A percentile compares a stretch with the other conserved stretches of the same genome.
Conservation (phyloP, 1,284 basidiomycete genomes). For the Cerioporus squamosus region DNA sequence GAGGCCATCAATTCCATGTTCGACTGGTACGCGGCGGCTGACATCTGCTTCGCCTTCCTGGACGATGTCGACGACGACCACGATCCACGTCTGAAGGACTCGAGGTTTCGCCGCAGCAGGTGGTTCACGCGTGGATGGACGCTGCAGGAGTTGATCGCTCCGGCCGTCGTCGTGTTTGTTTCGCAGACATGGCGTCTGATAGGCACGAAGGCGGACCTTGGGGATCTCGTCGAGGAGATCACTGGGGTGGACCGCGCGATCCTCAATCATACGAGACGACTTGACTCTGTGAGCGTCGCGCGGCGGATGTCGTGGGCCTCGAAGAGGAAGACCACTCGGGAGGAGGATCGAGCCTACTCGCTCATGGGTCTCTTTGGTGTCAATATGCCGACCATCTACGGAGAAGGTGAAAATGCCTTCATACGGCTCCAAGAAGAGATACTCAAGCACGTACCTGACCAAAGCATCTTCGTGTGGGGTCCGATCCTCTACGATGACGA, state of each 20-base stretch:
- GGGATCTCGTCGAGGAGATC: slow-evolving; percentile 17
- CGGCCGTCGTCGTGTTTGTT: slow-evolving; percentile 16
- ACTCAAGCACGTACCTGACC: slow-evolving; percentile 20
- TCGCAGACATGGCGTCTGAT: slow-evolving; percentile 16
- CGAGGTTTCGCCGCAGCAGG: slow-evolving; percentile 20
- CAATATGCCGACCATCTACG: slow-evolving; percentile 24
- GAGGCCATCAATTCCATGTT: slow-evolving; percentile 27
- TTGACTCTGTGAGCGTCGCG: slow-evolving; percentile 20
- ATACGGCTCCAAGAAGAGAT: slow-evolving; percentile 24
- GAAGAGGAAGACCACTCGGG: slow-evolving; percentile 22
- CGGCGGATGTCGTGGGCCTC: slow-evolving; percentile 23
- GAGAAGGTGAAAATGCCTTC: slow-evolving; percentile 21
- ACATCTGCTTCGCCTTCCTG: slow-evolving; percentile 21
- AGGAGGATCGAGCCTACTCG: slow-evolving; percentile 23
- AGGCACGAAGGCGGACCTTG: slow-evolving; percentile 19
- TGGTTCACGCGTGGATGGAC: slow-evolving; percentile 26
- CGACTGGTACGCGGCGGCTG: slow-evolving; percentile 24
- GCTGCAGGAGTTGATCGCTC: slow-evolving; percentile 23
- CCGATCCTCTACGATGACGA: slow-evolving; percentile 15
- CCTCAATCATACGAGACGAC: slow-evolving; percentile 6
- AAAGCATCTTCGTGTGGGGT: slow-evolving; percentile 24
- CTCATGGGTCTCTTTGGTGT: slow-evolving; percentile 24
- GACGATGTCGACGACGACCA: slow-evolving; percentile 22
- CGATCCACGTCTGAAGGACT: slow-evolving; percentile 18
- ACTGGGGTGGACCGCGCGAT: slow-evolving; percentile 13